Evolutionary conservation across 1,284 basidiomycete genomes (phyloP).

Genomic region (Malassezia obtusa): DNA sequence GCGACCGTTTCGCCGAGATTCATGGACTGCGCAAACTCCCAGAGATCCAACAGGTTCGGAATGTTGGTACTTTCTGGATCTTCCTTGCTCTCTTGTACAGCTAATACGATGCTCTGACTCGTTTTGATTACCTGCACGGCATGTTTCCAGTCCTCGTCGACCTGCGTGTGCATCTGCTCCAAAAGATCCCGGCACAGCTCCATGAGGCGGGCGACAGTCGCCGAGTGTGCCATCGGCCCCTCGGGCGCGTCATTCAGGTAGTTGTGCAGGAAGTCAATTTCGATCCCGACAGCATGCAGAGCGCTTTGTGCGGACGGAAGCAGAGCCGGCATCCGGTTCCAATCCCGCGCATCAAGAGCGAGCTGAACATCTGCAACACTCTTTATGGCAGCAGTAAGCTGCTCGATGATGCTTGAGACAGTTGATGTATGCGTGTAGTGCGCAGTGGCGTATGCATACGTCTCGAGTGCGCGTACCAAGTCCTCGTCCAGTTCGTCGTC

Average conservation of each 20-base stretch:
- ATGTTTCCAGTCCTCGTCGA: neutral
- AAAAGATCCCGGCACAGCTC: neutral
- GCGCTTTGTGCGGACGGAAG: neutral
- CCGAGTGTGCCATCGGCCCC: neutral
- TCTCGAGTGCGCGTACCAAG: neutral
- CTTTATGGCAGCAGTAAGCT: neutral
- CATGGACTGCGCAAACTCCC: neutral
- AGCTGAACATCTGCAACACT: neutral
- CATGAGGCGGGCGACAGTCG: neutral
- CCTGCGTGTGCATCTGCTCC: neutral
- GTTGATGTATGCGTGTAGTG: slow-evolving; percentile 6
- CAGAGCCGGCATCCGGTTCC: neutral
- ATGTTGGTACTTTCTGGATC: neutral
- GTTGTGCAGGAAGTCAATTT: neutral
- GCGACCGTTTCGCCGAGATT: neutral
- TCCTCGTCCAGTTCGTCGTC: slow-evolving; percentile 1
- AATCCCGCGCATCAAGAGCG: neutral
- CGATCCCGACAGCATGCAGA: neutral
- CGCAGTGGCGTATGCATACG: slow-evolving; percentile 2
- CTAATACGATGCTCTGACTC: neutral
- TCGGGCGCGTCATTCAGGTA: neutral
- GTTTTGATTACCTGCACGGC: neutral
- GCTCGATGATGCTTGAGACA: neutral
- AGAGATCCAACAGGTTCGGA: neutral
- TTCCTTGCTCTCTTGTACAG: neutral